Base-by-base conservation (phyloP, 768 basidiomycete species). In the Mycena filopes region DNA sequence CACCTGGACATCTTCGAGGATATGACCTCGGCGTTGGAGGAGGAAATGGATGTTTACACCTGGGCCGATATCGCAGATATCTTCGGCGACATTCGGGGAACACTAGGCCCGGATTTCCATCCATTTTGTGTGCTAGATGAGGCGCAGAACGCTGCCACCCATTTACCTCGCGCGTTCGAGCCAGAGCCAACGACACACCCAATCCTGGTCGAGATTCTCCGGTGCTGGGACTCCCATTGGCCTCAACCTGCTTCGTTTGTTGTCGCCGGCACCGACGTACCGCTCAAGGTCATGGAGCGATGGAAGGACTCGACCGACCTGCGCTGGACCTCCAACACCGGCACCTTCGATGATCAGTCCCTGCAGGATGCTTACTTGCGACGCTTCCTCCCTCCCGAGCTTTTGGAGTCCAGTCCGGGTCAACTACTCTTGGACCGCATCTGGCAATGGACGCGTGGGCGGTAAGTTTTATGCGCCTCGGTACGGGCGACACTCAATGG, bases 401-500 rank as follows among this genome's bases (percentile, higher is more conserved):
- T 59, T n/a, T 28, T 63, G 2, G 29, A 21, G 23, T 29, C 62
- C 5, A n/a, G 36, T n/a, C 16, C 38, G 7, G 59, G 65, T 20
- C 12, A 28, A 28, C 29, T n/a, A 15, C 41, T 68, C 25, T 21
- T 60, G 8, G 1, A 15, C 18, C 49, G 63, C 25, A 26, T 51
- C 15, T 58, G 63, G 61, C 31, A 41, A 48, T 68, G 67, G 67
- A 29, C 38, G 13, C 50, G 58, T 15, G 67, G 67, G n/a, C 38
- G 67, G 67, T 68, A 3, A 2, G 55, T 36, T 15, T 7, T 26
- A n/a, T n/a, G n/a, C n/a, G n/a, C n/a, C n/a, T n/a, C n/a, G n/a
- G n/a, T n/a, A n/a, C n/a, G n/a, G n/a, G n/a, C n/a, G n/a, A n/a
- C n/a, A n/a, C n/a, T 23, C 23, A 41, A 51, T 7, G 11, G n/a